These are phyloP conservation scores for Globisporangium cylindrosporum DNA, from an alignment of 352 stramenopile species.

Conservation along the genomic window DNA sequence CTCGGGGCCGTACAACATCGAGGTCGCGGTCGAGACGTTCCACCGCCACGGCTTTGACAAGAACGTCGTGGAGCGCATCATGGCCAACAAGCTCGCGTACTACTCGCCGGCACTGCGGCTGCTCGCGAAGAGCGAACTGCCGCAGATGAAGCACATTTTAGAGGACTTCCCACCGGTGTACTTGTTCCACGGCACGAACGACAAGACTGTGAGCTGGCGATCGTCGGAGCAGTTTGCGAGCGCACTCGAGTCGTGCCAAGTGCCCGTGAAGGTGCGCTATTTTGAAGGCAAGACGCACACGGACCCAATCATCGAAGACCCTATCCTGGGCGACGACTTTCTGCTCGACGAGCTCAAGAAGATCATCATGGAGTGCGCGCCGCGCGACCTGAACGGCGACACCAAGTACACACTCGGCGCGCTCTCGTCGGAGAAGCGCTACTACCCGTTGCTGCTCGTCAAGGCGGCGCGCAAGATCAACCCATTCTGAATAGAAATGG, in stretches of 20 bases:
- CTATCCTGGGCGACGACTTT: constrained; percentile 63
- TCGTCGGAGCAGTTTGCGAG: constrained; percentile 52
- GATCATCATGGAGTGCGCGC: constrained; percentile 42
- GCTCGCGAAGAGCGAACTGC: constrained; percentile 36
- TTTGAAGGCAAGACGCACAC: constrained; percentile 89
- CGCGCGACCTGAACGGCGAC: constrained; percentile 30
- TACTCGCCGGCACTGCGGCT: constrained; percentile 51
- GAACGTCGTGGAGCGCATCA: constrained; percentile 76
- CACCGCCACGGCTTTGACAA: constrained; percentile 81
- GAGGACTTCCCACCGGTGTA: constrained; percentile 52
- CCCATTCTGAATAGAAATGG: constrained; percentile 40
- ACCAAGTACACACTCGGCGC: constrained; percentile 33
- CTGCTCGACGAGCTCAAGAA: constrained; percentile 52
- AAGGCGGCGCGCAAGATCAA: constrained; percentile 51
- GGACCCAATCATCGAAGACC: constrained; percentile 91
- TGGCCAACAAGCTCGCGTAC: constrained; percentile 63
- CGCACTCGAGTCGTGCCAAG: constrained; percentile 39
- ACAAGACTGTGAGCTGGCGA: constrained; percentile 60
- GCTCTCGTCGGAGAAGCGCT: constrained; percentile 35
- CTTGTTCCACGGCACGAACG: constrained; percentile 65
- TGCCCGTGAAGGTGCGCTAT: constrained; percentile 51
- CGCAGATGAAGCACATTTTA: constrained; percentile 18
- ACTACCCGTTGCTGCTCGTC: constrained; percentile 49
- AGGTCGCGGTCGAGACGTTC: constrained; percentile 72
- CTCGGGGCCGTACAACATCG: constrained; percentile 87